Evolutionary conservation across 164 flowering plant genomes (phyloP).

Genomic region (Sedum album): DNA sequence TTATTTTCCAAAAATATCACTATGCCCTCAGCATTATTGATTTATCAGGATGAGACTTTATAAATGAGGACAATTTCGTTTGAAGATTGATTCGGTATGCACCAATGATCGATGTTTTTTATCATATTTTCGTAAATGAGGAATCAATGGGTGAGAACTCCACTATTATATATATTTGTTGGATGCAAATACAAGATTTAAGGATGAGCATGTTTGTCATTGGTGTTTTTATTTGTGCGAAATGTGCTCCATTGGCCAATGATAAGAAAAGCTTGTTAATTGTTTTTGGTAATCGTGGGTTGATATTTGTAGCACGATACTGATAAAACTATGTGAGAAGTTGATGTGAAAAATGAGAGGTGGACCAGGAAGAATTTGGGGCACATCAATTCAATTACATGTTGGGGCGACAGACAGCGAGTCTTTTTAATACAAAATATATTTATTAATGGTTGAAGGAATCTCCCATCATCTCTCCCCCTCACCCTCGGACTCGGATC

Average conservation of each 20-base stretch:
- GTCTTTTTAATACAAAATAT: neutral
- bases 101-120: no score
- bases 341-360: neutral
- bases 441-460: neutral
- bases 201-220: neutral
- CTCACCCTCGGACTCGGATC: no score
- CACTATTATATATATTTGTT: neutral
- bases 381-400: neutral
- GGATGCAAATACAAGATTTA: neutral
- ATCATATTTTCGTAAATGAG: neutral
- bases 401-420: neutral
- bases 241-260: neutral
- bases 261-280: neutral
- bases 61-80: no score
- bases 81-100: no score
- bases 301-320: no score
- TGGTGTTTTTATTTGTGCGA: neutral
- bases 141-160: neutral
- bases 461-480: constrained; percentile 6
- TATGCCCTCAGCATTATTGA: no score
- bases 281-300: neutral
- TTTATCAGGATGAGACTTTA: no score
- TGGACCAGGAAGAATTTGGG: neutral
- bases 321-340: no score
- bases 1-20: no score